Percentiles rank a stretch among this genome's conserved stretches.
phyloP scores from a whole-genome alignment of 2,329 filamentous ascomycete species.

The Diaporthe sp. region DNA sequence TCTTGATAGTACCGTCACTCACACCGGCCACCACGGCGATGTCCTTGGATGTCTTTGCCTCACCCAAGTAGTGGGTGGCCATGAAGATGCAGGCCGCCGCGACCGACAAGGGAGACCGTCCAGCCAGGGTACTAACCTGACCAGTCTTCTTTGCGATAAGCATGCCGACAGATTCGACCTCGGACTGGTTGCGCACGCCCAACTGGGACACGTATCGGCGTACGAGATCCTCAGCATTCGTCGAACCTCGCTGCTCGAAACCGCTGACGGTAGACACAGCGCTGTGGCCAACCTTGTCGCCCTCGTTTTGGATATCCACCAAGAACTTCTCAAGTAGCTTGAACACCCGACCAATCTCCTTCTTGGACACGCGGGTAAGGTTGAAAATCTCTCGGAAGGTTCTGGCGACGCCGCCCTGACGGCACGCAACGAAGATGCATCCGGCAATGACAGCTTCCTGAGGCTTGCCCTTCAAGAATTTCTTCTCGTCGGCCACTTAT shows the following conservation, averaged over 20 bases:
- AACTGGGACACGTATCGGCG: slow-evolving; percentile 91
- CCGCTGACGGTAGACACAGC: slow-evolving; percentile 72
- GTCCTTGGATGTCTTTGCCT: slow-evolving; percentile 84
- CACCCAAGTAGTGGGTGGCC: slow-evolving; percentile 87
- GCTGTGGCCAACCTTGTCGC: slow-evolving; percentile 64
- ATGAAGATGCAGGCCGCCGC: slow-evolving; percentile 98
- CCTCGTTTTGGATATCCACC: slow-evolving; percentile 77
- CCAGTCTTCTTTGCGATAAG: slow-evolving; percentile 84
- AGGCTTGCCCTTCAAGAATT: slow-evolving; percentile 94
- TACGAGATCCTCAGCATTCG: slow-evolving; percentile 87
- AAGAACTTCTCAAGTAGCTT: slow-evolving; percentile 93
- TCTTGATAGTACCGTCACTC: slow-evolving; percentile 96
- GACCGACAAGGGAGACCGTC: slow-evolving; percentile 92
- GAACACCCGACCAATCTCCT: slow-evolving; percentile 97
- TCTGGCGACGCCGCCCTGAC: slow-evolving; percentile 86
- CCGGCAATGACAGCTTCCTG: slow-evolving; percentile 95
- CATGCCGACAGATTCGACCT: slow-evolving; percentile 84
- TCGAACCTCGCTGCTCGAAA: slow-evolving; percentile 82
- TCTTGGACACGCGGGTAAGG: slow-evolving; percentile 93
- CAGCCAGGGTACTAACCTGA: slow-evolving; percentile 84
- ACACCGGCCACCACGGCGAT: slow-evolving; percentile 89
- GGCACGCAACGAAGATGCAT: slow-evolving; percentile 97
- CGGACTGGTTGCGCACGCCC: slow-evolving; percentile 77
- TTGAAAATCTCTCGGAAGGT: slow-evolving; percentile 96
- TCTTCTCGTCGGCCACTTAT: slow-evolving; percentile 84